A percentile compares a stretch with the other conserved stretches of the same genome.
Evolutionary conservation across 2,329 filamentous ascomycete genomes (phyloP).

Genomic region (Cladosporium austrohemisphaericum): DNA sequence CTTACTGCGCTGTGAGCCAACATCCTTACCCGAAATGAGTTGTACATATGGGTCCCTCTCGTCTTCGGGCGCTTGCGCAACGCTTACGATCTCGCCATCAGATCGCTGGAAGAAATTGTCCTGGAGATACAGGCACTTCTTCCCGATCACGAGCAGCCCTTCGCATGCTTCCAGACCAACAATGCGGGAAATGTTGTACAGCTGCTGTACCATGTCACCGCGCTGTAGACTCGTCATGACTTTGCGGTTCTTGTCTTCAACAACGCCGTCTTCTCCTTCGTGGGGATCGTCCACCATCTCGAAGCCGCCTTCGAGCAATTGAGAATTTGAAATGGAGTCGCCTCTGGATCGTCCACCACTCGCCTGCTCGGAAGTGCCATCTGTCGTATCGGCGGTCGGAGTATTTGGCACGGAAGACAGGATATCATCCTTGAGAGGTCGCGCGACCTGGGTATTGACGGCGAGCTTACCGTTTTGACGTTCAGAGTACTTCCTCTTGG

Average conservation of each 20-base stretch:
- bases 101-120: conserved; percentile 94
- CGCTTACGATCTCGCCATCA: conserved; percentile 94
- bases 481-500: conserved; percentile 70
- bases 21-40: conserved; percentile 78
- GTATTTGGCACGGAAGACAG: conserved; percentile 19
- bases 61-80: conserved; percentile 86
- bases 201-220: conserved; percentile 86
- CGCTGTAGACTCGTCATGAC: conserved; percentile 91
- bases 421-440: conserved; percentile 28
- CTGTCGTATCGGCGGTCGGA: conserved; percentile 16
- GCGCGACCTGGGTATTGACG: conserved; percentile 29
- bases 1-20: conserved; percentile 52
- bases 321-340: conserved; percentile 41
- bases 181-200: conserved; percentile 93
- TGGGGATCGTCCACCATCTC: conserved; percentile 93
- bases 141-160: conserved; percentile 87
- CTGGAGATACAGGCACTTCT: conserved; percentile 87
- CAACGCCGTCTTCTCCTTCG: conserved; percentile 73
- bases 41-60: conserved; percentile 94
- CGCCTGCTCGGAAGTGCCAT: conserved; percentile 17
- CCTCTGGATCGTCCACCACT: conserved; percentile 35
- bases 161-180: conserved; percentile 91
- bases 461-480: conserved; percentile 39
- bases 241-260: conserved; percentile 94
- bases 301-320: conserved; percentile 76